Conservation (phyloP, 2,329 filamentous ascomycete species). For the Capronia coronata region DNA sequence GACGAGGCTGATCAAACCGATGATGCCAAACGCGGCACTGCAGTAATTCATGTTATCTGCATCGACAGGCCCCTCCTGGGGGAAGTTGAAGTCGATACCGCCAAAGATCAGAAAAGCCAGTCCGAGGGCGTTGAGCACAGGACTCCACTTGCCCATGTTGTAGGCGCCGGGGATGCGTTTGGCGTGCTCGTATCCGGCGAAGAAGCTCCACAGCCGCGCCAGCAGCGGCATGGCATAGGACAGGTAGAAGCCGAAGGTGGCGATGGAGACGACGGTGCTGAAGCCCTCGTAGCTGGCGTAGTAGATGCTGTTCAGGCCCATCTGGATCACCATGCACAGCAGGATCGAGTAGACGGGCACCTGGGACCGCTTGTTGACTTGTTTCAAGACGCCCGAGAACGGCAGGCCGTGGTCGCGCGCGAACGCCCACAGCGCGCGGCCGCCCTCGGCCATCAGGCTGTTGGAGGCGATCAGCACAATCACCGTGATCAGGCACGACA, state of each 20-base stretch:
- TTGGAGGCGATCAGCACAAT: constrained; percentile 43
- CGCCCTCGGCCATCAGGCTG: constrained; percentile 24
- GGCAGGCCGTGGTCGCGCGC: constrained; percentile 47
- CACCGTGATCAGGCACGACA: constrained; percentile 45
- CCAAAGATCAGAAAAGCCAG: constrained; percentile 50
- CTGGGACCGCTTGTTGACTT: constrained; percentile 38
- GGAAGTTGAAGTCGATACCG: constrained; percentile 53
- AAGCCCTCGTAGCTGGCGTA: constrained; percentile 52
- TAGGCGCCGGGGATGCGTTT: constrained; percentile 38
- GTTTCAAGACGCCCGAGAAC: constrained; percentile 37
- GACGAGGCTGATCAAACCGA: constrained; percentile 42
- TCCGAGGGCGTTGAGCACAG: constrained; percentile 45
- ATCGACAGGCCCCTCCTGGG: constrained; percentile 46
- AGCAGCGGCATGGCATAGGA: constrained; percentile 53
- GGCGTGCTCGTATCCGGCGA: constrained; percentile 40
- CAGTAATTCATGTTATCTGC: constrained; percentile 51
- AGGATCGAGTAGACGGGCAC: constrained; percentile 43
- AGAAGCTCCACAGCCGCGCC: constrained; percentile 45
- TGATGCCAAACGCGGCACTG: constrained; percentile 49
- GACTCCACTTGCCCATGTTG: constrained; percentile 39
- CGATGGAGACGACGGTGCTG: constrained; percentile 52
- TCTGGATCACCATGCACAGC: constrained; percentile 48
- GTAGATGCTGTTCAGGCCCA: constrained; percentile 50
- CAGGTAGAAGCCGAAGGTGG: constrained; percentile 54
- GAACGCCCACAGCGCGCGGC: constrained; percentile 33